Conservation (phyloP, 345 rosid genomes). For the Salix suchowensis region DNA sequence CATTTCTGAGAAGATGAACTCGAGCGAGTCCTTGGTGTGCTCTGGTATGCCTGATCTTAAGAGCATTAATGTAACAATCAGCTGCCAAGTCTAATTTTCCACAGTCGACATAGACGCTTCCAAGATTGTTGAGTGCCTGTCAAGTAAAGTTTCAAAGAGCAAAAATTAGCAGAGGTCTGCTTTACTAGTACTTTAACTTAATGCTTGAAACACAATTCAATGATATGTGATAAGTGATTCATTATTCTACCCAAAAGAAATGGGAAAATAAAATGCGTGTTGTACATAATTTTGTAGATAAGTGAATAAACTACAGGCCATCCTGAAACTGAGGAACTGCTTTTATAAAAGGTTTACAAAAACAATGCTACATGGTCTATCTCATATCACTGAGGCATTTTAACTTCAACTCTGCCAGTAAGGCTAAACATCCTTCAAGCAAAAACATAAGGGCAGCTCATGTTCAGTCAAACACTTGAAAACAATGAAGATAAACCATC, state of each 20-base stretch:
- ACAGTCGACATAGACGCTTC: conserved; percentile 82
- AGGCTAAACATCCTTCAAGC: neutral
- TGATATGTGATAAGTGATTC: neutral
- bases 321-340: neutral
- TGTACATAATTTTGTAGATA: neutral
- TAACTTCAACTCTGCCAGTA: neutral
- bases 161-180: neutral
- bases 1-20: conserved; percentile 73
- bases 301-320: neutral
- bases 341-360: neutral
- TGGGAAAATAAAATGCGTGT: neutral
- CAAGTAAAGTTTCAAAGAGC: conserved; percentile 3
- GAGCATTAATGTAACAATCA: conserved; percentile 92
- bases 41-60: conserved; percentile 85
- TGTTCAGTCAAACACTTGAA: neutral
- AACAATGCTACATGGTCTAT: neutral
- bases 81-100: conserved; percentile 74
- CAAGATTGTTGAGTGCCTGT: conserved; percentile 98
- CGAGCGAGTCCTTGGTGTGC: conserved; percentile 99
- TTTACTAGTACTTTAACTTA: neutral
- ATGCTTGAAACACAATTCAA: neutral
- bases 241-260: neutral
- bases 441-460: neutral
- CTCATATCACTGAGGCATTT: neutral
- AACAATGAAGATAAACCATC: neutral